Evolutionary conservation across 2,329 filamentous ascomycete species (phyloP).

Genomic region (Cladosporium sp.): DNA sequence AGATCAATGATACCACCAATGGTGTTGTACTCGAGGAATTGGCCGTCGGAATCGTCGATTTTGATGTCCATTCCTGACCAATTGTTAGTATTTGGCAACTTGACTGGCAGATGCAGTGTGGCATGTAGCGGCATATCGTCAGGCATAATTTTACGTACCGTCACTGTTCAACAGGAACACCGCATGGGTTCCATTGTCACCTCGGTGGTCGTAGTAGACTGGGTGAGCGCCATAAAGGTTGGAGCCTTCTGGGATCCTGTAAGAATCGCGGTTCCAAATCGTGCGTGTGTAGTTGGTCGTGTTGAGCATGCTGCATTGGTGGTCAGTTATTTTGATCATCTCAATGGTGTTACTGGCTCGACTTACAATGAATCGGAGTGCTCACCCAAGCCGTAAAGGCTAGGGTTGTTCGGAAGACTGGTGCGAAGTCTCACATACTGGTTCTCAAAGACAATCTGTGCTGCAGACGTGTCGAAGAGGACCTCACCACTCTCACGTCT

Average conservation of each 20-base stretch:
- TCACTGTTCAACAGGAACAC: slow-evolving; percentile 74
- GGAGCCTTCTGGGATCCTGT: slow-evolving; percentile 58
- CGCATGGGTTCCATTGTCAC: slow-evolving; percentile 57
- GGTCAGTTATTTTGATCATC: slow-evolving; percentile 18
- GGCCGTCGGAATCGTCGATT: slow-evolving; percentile 64
- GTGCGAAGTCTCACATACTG: slow-evolving; percentile 77
- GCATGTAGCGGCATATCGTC: not conserved
- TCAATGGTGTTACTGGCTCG: not conserved
- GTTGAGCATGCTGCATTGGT: slow-evolving; percentile 49
- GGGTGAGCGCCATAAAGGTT: slow-evolving; percentile 74
- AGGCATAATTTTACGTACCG: slow-evolving; percentile 36
- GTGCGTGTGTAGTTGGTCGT: slow-evolving; percentile 71
- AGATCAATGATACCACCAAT: slow-evolving; percentile 74
- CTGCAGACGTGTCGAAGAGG: slow-evolving; percentile 70
- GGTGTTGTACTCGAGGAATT: slow-evolving; percentile 79
- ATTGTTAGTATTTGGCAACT: not conserved
- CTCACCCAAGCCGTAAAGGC: slow-evolving; percentile 78
- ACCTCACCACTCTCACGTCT: slow-evolving; percentile 60
- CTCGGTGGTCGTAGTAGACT: slow-evolving; percentile 73
- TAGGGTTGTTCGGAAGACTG: slow-evolving; percentile 65
- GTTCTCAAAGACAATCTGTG: slow-evolving; percentile 70
- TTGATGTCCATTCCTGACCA: slow-evolving; percentile 66
- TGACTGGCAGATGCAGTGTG: not conserved
- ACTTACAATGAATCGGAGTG: slow-evolving; percentile 63
- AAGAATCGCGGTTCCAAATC: slow-evolving; percentile 70